Evolutionary conservation across 306 rosid species (phyloP), one percentile per base, ranked within the genome.

Genomic region (Prunus davidiana): DNA sequence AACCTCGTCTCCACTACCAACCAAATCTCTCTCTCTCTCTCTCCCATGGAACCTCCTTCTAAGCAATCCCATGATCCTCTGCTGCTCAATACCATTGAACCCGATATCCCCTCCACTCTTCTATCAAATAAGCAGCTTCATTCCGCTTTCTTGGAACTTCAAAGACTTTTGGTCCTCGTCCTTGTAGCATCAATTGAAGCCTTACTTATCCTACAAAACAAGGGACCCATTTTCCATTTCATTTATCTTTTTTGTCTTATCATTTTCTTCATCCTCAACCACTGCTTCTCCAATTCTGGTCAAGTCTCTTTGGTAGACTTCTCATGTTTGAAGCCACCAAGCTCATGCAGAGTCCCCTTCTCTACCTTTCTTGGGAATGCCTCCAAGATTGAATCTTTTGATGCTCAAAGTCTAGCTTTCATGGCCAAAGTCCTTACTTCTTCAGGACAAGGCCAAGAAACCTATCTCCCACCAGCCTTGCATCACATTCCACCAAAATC

Each of bases 401-500:
- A 89, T 78, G 43, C 10, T 9, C 90, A 87, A 56, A 91, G 96
- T 78, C 2, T 93, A 50, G 52, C 77, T 63, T 91, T 91, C 91
- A 93, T 91, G 98, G 86, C 80, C 65, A 93, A 84, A 83, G 62
- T 89, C 60, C 91, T 93, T 71, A 73, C 64, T 47, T 84, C 93
- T 67, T 93, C 97, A 0, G 98, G 98, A 0, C 91, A 57, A 61
- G 77, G 98, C 76, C 85, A 93, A 77, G 85, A 88, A 64, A 93
- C 97, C 18, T 93, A 43, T 27, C 92, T 91, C 13, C 98, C 98
- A 12, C 96, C 92, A 54, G 70, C 96, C 8, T 67, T 91, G 2
- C 97, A 91, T 85, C 83, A 77, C 84, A 85, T 93, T 75, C 98
- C 98, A 25, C 97, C 96, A 5, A 80, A 80, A 41, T 84, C 89